Evolutionary conservation across 139 green algal species (phyloP), one percentile per base, ranked within the genome.

Genomic region (Haematococcus lacustris): DNA sequence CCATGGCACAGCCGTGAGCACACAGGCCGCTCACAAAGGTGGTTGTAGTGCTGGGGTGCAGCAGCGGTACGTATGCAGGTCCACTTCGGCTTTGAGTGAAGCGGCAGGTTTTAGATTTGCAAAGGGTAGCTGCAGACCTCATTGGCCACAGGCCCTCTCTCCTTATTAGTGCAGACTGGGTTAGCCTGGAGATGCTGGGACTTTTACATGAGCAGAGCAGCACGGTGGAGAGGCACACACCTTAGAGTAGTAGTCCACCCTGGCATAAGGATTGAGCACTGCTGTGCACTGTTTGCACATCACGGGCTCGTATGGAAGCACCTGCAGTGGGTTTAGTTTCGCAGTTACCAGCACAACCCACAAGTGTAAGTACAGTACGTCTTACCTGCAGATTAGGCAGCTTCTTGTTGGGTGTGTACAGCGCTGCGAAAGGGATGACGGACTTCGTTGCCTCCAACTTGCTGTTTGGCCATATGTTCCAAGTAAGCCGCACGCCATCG

Each of bases 271-370:
- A 85, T 98, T 99, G 34, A 99, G 90, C 13, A 97, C 82, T 2
- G 81, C 85, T 1, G 85, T 83, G 84, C 96, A 99, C 51, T 82
- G 80, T 71, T 97, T 97, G 91, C 95, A 99, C 7, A 83, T 84
- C 59, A 99, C 83, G 2, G 95, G 94, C 75, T 97, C 91, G 77
- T 99, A 99, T 1, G 91, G 86, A 26, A 98, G 77, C 38, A 93
- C 88, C 91, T 97, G 86, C n/a, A 97, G 78, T 98, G 97, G 2
- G 94, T 93, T n/a, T n/a, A n/a, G n/a, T n/a, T n/a, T n/a, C n/a
- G n/a, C n/a, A n/a, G n/a, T n/a, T n/a, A n/a, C n/a, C n/a, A n/a
- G n/a, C n/a, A n/a, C n/a, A n/a, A n/a, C n/a, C n/a, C n/a, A n/a
- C n/a, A n/a, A n/a, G n/a, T n/a, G n/a, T n/a, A n/a, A n/a, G n/a